These are phyloP conservation scores for Pestalotiopsis sp. DNA, from an alignment of 2,329 filamentous ascomycete species.

Conservation along the genomic window DNA sequence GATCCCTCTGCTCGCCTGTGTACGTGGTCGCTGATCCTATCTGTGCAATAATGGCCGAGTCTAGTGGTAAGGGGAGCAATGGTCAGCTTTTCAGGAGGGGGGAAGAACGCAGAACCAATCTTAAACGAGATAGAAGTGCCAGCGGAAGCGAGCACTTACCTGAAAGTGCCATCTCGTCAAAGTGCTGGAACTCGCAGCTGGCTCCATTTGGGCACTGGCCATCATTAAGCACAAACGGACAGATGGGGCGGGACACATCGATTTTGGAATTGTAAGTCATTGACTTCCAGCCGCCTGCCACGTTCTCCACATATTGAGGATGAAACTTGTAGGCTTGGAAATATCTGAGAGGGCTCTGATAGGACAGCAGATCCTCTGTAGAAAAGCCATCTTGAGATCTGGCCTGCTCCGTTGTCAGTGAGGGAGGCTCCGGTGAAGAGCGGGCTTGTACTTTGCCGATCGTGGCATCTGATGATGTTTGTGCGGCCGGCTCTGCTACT, in stretches of 20 bases:
- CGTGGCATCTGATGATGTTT: constrained; percentile 15
- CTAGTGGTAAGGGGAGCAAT: constrained; percentile 45
- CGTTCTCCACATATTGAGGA: constrained; percentile 67
- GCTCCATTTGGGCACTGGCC: constrained; percentile 69
- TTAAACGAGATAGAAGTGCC: not conserved
- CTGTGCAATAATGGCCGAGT: constrained; percentile 72
- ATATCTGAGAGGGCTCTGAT: constrained; percentile 77
- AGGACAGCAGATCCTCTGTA: constrained; percentile 54
- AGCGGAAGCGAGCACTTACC: constrained; percentile 61
- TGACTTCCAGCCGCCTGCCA: constrained; percentile 79
- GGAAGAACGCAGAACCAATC: constrained; percentile 30
- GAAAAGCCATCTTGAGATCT: constrained; percentile 15
- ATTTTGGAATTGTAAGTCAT: constrained; percentile 94
- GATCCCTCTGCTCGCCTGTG: constrained; percentile 58
- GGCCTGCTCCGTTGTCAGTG: constrained; percentile 30
- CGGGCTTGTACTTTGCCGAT: constrained; percentile 31
- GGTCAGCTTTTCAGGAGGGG: constrained; percentile 51
- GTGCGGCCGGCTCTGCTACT: constrained; percentile 8
- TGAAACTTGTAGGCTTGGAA: constrained; percentile 93
- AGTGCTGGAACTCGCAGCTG: constrained; percentile 78
- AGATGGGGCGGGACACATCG: constrained; percentile 71
- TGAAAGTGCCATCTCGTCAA: constrained; percentile 67
- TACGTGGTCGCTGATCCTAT: constrained; percentile 68
- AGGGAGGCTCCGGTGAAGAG: constrained; percentile 26
- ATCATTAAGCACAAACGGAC: constrained; percentile 71